phyloP scores from a whole-genome alignment of 1,139 yeast species.

The Yamadazyma sp. region DNA sequence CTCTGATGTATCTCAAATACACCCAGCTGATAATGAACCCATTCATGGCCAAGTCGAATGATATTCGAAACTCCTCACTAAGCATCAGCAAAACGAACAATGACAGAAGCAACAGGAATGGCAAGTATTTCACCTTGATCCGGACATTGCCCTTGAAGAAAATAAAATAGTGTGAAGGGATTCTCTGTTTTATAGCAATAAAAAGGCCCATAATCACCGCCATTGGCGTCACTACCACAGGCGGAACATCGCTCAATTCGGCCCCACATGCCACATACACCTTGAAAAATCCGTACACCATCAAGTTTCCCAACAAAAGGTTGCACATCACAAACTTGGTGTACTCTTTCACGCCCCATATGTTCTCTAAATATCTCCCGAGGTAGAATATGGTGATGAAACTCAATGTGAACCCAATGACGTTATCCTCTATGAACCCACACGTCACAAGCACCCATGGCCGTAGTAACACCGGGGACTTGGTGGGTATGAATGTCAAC shows the following conservation, averaged over 20 bases:
- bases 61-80: conserved; percentile 30
- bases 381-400: conserved; percentile 31
- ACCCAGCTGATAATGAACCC: conserved; percentile 43
- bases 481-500: conserved; percentile 39
- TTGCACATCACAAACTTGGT: conserved; percentile 27
- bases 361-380: conserved; percentile 38
- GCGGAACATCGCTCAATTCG: conserved; percentile 34
- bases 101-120: conserved; percentile 28
- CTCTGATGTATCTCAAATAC: conserved; percentile 39
- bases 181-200: conserved; percentile 46
- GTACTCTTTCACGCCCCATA: conserved; percentile 39
- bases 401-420: conserved; percentile 28
- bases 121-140: conserved; percentile 38
- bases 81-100: conserved; percentile 22
- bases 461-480: conserved; percentile 34
- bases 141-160: conserved; percentile 40
- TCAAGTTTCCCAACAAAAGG: conserved; percentile 31
- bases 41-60: conserved; percentile 23
- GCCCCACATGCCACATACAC: conserved; percentile 25
- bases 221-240: conserved; percentile 38
- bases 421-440: conserved; percentile 35
- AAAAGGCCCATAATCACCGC: conserved; percentile 41
- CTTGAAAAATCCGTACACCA: conserved; percentile 34
- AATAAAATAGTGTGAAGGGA: conserved; percentile 42
- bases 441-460: conserved; percentile 43